phyloP scores from a whole-genome alignment of 441 rosid species.

The Erysimum cheiri region DNA sequence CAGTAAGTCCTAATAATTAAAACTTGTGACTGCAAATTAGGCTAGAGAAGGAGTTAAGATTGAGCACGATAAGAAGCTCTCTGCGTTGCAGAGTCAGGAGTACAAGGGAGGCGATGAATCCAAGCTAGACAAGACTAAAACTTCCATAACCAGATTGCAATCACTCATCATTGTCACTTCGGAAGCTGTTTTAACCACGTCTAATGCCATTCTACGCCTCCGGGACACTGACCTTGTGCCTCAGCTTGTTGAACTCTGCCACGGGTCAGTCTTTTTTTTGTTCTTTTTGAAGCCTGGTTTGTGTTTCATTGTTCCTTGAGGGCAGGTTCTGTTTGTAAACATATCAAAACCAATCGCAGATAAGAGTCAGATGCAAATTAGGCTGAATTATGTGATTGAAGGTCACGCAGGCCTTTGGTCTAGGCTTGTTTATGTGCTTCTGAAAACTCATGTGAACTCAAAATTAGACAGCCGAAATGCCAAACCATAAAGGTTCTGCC shows the following conservation, averaged over 20 bases:
- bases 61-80: conserved; percentile 83
- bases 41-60: conserved; percentile 86
- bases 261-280: conserved; percentile 58
- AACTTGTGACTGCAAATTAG: conserved; percentile 43
- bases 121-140: conserved; percentile 86
- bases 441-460: not conserved
- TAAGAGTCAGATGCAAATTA: not conserved
- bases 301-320: conserved; percentile 2
- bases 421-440: conserved; percentile 11
- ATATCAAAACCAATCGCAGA: not conserved
- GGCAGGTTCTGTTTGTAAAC: not conserved
- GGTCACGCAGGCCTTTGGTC: not conserved
- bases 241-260: conserved; percentile 83
- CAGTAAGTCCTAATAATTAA: not conserved
- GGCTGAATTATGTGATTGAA: not conserved
- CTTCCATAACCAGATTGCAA: conserved; percentile 69
- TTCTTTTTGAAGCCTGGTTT: not conserved
- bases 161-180: conserved; percentile 76
- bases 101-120: conserved; percentile 76
- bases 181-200: conserved; percentile 87
- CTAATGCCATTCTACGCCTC: conserved; percentile 71
- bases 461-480: not conserved
- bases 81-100: conserved; percentile 85
- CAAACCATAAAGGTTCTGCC: conserved; percentile 1
- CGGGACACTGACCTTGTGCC: conserved; percentile 91